Percentiles rank a stretch among this genome's conserved stretches.
phyloP scores from a whole-genome alignment of 768 basidiomycete genomes.

The Termitomyces sp. region DNA sequence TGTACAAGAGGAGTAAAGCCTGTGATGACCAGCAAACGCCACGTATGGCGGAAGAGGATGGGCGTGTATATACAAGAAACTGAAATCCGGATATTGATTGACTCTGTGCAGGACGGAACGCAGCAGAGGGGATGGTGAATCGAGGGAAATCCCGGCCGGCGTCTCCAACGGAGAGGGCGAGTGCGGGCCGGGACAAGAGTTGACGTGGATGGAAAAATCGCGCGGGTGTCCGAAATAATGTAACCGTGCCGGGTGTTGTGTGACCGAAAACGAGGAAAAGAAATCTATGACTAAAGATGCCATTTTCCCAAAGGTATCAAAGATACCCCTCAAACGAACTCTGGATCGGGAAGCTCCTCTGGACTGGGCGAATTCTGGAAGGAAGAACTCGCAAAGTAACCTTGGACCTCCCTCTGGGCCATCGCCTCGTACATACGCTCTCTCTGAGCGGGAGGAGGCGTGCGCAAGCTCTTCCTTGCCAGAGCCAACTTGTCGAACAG shows the following conservation, averaged over 20 bases:
- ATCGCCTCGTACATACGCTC: slow-evolving; percentile 27
- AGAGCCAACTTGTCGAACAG: slow-evolving; percentile 5
- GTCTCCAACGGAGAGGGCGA: slow-evolving; percentile 2
- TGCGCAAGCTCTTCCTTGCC: background rate
- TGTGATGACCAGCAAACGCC: background rate
- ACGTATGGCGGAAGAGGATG: background rate
- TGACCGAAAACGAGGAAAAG: slow-evolving; percentile 1
- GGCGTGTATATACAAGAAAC: background rate
- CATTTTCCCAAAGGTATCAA: background rate
- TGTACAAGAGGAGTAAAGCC: background rate
- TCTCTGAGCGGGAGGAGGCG: slow-evolving; percentile 9
- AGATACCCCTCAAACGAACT: slow-evolving; percentile 37
- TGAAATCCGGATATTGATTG: background rate
- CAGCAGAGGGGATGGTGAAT: background rate
- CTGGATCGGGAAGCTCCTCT: slow-evolving; percentile 70
- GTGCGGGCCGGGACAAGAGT: slow-evolving; percentile 3
- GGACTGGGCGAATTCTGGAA: slow-evolving; percentile 88
- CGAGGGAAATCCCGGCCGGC: background rate
- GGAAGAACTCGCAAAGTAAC: slow-evolving; percentile 72
- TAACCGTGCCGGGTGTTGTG: slow-evolving; percentile 12
- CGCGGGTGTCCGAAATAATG: slow-evolving; percentile 16
- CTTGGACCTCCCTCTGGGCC: slow-evolving; percentile 24
- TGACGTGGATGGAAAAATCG: background rate
- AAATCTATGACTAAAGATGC: slow-evolving; percentile 2
- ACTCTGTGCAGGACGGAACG: slow-evolving; percentile 1